These are phyloP conservation scores for Penicillium oxalicum DNA, from an alignment of 2,329 filamentous ascomycete species.

Conservation along the genomic window DNA sequence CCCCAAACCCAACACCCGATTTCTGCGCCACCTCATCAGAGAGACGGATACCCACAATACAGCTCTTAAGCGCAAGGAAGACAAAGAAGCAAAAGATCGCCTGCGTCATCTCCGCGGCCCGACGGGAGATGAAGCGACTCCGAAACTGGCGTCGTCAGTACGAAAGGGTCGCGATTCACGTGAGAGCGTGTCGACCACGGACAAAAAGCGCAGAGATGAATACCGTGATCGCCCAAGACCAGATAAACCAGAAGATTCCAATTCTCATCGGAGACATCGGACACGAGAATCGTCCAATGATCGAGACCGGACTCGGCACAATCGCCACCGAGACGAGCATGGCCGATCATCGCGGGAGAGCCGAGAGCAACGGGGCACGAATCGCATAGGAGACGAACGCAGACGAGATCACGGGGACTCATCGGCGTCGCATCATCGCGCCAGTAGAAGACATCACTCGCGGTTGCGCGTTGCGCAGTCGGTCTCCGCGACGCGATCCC, in stretches of 20 bases:
- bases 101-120: slow-evolving; percentile 54
- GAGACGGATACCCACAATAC: slow-evolving; percentile 87
- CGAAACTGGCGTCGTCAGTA: slow-evolving; percentile 19
- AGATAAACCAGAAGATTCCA: slow-evolving; percentile 15
- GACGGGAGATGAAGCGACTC: slow-evolving; percentile 18
- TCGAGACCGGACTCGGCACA: slow-evolving; percentile 20
- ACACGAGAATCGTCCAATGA: slow-evolving; percentile 24
- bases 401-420: slow-evolving; percentile 9
- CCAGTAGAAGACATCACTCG: slow-evolving; percentile 14
- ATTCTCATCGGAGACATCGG: slow-evolving; percentile 20
- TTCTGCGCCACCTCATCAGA: slow-evolving; percentile 79
- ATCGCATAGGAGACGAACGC: no score
- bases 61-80: slow-evolving; percentile 75
- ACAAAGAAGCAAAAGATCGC: slow-evolving; percentile 67
- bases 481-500: slow-evolving; percentile 17
- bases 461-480: slow-evolving; percentile 17
- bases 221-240: background rate
- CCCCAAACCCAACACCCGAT: slow-evolving; percentile 86
- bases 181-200: slow-evolving; percentile 17
- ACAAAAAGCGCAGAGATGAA: slow-evolving; percentile 18
- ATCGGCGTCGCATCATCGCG: no score
- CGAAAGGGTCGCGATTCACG: slow-evolving; percentile 31
- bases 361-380: slow-evolving; percentile 5
- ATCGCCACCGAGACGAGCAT: slow-evolving; percentile 19
- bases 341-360: slow-evolving; percentile 15